These are phyloP conservation scores for Erucastrum elatum DNA, from an alignment of 345 rosid genomes.

Conservation along the genomic window DNA sequence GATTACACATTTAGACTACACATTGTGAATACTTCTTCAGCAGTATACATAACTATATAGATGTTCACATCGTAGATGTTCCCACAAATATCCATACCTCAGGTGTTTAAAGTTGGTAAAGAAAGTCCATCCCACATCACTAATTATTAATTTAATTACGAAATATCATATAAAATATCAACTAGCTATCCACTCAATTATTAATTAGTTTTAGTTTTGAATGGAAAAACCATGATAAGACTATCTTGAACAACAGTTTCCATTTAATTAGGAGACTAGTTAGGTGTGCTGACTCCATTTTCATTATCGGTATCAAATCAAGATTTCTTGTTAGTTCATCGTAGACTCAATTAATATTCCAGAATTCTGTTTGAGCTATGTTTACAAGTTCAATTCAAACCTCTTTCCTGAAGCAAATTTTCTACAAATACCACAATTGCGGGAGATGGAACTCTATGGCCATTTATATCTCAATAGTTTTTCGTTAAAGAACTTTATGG, in stretches of 20 bases:
- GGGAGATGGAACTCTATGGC: background rate
- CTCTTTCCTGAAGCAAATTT: background rate
- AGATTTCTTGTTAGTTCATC: background rate
- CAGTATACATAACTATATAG: background rate
- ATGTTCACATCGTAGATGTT: background rate
- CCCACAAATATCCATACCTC: too few relatives aligned
- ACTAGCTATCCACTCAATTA: background rate
- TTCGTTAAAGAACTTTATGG: constrained; percentile 5
- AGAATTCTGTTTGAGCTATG: background rate
- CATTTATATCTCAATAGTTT: background rate
- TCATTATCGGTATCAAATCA: background rate
- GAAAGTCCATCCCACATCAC: background rate
- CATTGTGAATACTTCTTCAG: background rate
- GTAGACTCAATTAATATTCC: background rate
- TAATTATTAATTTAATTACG: background rate
- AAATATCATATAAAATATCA: background rate
- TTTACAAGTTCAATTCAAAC: background rate
- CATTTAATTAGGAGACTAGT: background rate
- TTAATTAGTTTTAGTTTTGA: background rate
- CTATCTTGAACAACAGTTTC: background rate
- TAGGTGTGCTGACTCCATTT: background rate
- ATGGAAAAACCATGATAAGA: background rate
- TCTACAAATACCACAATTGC: background rate
- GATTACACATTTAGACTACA: background rate
- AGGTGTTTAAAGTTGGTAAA: too few relatives aligned